Percentiles rank a stretch among this genome's conserved stretches.
phyloP scores from a whole-genome alignment of 768 basidiomycete species.

The Glaciozyma martinii region DNA sequence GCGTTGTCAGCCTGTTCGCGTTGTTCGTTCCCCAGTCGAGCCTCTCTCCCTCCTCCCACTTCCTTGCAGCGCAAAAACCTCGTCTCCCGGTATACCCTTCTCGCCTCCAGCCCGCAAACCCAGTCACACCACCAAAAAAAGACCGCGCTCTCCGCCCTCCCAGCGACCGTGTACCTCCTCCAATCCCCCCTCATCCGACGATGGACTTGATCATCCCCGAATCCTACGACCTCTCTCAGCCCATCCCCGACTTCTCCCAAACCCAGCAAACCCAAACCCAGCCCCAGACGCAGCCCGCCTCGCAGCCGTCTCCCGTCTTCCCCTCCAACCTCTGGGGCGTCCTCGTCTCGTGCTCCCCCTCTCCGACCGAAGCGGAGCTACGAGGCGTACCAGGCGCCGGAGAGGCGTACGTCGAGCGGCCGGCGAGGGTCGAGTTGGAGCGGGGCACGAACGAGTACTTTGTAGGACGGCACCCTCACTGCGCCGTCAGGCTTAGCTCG shows the following conservation, averaged over 20 bases:
- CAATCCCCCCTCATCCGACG: not conserved
- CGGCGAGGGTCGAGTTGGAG: constrained; percentile 12
- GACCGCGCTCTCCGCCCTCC: too few species aligned
- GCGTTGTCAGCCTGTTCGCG: too few species aligned
- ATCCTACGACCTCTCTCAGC: not conserved
- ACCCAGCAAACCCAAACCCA: constrained; percentile 17
- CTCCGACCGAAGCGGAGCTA: not conserved
- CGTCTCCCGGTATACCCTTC: too few species aligned
- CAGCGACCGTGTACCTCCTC: too few species aligned
- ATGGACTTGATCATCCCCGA: not conserved
- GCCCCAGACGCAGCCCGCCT: constrained; percentile 13
- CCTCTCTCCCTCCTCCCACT: too few species aligned
- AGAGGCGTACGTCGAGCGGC: constrained; percentile 3
- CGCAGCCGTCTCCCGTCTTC: not conserved
- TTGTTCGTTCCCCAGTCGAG: too few species aligned
- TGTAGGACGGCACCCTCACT: constrained; percentile 17
- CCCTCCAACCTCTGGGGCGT: constrained; percentile 6
- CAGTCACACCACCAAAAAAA: too few species aligned
- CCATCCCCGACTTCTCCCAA: not conserved
- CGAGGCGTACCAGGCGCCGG: not conserved
- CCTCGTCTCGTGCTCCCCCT: constrained; percentile 6
- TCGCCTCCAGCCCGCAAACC: too few species aligned
- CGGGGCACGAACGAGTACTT: not conserved
- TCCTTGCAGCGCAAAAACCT: too few species aligned
- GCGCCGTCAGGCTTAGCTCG: constrained; percentile 13